These are phyloP conservation scores for Dimargaris cristalligena DNA, from an alignment of 192 early-diverging fungal genomes.

Conservation along the genomic window DNA sequence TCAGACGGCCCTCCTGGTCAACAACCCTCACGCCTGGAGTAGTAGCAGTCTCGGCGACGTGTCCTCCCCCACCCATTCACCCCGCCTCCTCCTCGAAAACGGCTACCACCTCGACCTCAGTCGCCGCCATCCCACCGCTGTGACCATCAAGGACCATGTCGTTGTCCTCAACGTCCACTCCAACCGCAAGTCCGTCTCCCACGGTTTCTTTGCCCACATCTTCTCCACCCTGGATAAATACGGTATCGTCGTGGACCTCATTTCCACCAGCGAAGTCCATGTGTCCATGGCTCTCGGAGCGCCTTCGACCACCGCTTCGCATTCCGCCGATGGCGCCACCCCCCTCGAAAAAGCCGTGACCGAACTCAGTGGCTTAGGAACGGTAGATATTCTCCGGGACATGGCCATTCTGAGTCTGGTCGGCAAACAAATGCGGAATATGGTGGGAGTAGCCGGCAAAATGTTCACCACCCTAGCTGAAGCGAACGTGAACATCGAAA, in stretches of 20 bases:
- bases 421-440: slow-evolving; percentile 90
- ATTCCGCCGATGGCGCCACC: no score
- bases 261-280: slow-evolving; percentile 85
- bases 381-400: slow-evolving; percentile 66
- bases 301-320: slow-evolving; percentile 41
- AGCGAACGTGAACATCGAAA: slow-evolving; percentile 90
- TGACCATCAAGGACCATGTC: slow-evolving; percentile 97
- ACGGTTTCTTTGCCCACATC: slow-evolving; percentile 95
- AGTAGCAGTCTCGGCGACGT: slow-evolving; percentile 31
- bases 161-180: slow-evolving; percentile 94
- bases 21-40: no score
- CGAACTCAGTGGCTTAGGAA: slow-evolving; percentile 62
- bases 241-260: slow-evolving; percentile 87
- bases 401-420: slow-evolving; percentile 95
- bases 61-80: slow-evolving; percentile 32
- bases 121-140: slow-evolving; percentile 78
- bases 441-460: slow-evolving; percentile 83
- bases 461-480: slow-evolving; percentile 88
- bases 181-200: slow-evolving; percentile 85
- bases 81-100: slow-evolving; percentile 45
- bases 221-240: slow-evolving; percentile 79
- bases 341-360: slow-evolving; percentile 63
- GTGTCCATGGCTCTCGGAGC: slow-evolving; percentile 70
- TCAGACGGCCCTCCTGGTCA: no score
- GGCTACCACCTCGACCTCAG: slow-evolving; percentile 57